These are phyloP conservation scores for Phialophora expanda DNA, from an alignment of 2,329 filamentous ascomycete species.

Conservation along the genomic window DNA sequence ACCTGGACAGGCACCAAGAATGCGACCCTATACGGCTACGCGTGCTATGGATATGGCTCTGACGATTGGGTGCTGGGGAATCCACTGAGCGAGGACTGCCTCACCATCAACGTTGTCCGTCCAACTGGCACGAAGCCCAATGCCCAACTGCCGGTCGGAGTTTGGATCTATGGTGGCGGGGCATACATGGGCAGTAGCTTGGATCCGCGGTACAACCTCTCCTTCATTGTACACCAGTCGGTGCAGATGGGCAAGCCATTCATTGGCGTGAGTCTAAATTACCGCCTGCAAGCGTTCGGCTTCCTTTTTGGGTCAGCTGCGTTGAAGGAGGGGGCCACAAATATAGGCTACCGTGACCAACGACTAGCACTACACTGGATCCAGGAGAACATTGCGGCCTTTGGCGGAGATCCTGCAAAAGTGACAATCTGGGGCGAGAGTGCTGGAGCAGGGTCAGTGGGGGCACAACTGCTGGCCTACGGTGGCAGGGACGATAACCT, in stretches of 20 bases:
- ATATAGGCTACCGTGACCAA: conserved; percentile 60
- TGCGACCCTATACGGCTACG: conserved; percentile 38
- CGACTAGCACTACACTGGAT: conserved; percentile 48
- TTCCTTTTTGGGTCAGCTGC: conserved; percentile 53
- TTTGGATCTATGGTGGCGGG: conserved; percentile 68
- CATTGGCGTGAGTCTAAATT: conserved; percentile 61
- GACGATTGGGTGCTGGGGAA: conserved; percentile 38
- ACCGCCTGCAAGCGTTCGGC: conserved; percentile 59
- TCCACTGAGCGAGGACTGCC: conserved; percentile 54
- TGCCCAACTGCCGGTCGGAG: conserved; percentile 58
- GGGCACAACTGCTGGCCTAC: conserved; percentile 59
- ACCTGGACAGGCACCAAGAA: conserved; percentile 51
- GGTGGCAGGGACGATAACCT: conserved; percentile 60
- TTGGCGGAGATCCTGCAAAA: conserved; percentile 46
- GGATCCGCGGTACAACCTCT: conserved; percentile 67
- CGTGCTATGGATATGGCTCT: conserved; percentile 59
- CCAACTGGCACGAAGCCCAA: conserved; percentile 52
- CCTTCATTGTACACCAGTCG: conserved; percentile 62
- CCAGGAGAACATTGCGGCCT: conserved; percentile 47
- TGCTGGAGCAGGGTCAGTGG: conserved; percentile 41
- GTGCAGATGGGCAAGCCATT: conserved; percentile 60
- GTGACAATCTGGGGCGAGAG: conserved; percentile 48
- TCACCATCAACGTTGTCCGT: conserved; percentile 58
- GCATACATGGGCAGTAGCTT: conserved; percentile 52
- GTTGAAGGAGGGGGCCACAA: conserved; percentile 47